Base-by-base conservation (phyloP, 768 basidiomycete species). In the Termitomyces sp. region DNA sequence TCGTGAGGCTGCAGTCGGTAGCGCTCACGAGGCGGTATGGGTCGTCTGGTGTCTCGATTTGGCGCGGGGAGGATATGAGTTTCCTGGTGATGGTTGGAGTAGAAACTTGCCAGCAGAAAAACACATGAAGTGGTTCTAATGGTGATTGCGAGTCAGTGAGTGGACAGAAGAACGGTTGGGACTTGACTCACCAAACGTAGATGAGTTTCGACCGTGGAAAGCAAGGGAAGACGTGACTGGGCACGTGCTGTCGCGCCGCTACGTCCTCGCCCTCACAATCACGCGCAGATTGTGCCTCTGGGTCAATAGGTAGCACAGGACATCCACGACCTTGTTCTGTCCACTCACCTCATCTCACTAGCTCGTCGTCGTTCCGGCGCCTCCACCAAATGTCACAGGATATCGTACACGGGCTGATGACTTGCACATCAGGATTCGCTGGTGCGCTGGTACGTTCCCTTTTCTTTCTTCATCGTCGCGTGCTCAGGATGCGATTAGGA, bases 311-410 rank as follows among this genome's bases (percentile, higher is more conserved):
- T n/a, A n/a, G n/a, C n/a, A n/a, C n/a, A n/a, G n/a, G n/a, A n/a
- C n/a, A n/a, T n/a, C n/a, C n/a, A n/a, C n/a, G n/a, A n/a, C n/a
- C n/a, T n/a, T n/a, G n/a, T n/a, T n/a, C n/a, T n/a, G n/a, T n/a
- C n/a, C n/a, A n/a, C n/a, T n/a, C n/a, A n/a, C n/a, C n/a, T n/a
- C n/a, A n/a, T n/a, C n/a, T n/a, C n/a, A n/a, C n/a, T n/a, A 86
- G 27, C 67, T 75, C 12, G 97, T 98, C 68, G 86, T 95, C 59
- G 84, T 99, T 27, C 90, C 94, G 0, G 80, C 85, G 0, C 97
- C 97, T 27, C 96, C 96, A 2, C 97, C 97, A 4, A 98, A 98
- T 65, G 94, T 99, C 61, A 99, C 97, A 0, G 97, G 97, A 99
- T 67, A 94, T 97, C 57, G 97, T 96, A 2, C 97, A 99, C 63